Evolutionary conservation across 2,329 filamentous ascomycete species (phyloP).

Genomic region (Pestalotiopsis sp.): DNA sequence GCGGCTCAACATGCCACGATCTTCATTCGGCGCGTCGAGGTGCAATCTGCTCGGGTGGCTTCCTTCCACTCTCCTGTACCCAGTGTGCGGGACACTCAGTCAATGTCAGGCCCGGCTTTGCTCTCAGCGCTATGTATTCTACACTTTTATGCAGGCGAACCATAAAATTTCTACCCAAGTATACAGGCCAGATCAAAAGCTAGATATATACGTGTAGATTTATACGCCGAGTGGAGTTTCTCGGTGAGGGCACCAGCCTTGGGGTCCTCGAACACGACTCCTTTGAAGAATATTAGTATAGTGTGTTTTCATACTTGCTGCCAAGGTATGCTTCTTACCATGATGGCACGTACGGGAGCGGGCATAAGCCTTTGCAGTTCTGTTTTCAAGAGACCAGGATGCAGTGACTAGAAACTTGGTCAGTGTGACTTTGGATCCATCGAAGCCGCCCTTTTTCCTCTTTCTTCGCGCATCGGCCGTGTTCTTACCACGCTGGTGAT

Average conservation of each 20-base stretch:
- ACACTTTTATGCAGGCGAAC: too few relatives aligned
- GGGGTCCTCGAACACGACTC: conserved; percentile 30
- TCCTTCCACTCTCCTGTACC: too few relatives aligned
- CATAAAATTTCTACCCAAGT: too few relatives aligned
- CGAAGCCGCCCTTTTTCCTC: not conserved
- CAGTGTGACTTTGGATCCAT: too few relatives aligned
- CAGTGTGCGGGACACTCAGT: too few relatives aligned
- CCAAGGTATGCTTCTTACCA: conserved; percentile 6
- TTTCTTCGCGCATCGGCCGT: not conserved
- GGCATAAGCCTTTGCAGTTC: conserved; percentile 19
- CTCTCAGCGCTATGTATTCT: too few relatives aligned
- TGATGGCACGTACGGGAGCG: conserved; percentile 8
- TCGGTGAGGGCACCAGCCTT: conserved; percentile 43
- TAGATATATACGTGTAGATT: not conserved
- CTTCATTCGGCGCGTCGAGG: too few relatives aligned
- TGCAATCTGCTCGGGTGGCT: too few relatives aligned
- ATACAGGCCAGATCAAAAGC: not conserved
- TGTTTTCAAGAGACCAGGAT: conserved; percentile 19
- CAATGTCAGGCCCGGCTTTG: too few relatives aligned
- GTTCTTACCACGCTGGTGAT: conserved; percentile 15
- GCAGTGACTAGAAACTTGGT: conserved; percentile 6
- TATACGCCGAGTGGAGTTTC: not conserved
- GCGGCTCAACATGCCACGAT: too few relatives aligned
- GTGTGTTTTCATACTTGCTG: not conserved
- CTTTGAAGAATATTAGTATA: conserved; percentile 13